Evolutionary conservation across 805 yeast species (phyloP), one percentile per base, ranked within the genome.

Genomic region (Cyberlindnera suaveolens): DNA sequence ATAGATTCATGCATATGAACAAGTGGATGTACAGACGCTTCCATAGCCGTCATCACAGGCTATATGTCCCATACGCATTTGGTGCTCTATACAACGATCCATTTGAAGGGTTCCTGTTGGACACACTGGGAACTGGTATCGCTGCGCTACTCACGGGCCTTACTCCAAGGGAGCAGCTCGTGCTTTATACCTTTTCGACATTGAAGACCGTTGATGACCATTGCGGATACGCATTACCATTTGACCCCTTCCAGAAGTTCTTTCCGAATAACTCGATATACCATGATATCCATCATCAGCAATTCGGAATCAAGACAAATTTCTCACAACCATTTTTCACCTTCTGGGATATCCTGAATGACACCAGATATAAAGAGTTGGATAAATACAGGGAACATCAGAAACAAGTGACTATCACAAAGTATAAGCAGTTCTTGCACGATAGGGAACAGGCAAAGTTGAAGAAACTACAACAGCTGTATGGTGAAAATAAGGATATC

Each of bases 121-220:
- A 93, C 65, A 87, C 98, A 11, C 61, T 82, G 23, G 99, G 99
- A 5, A 86, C 97, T 0, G 98, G 96, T 32, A 51, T 91, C 31
- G 91, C 96, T 2, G 74, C 80, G 46, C 50, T 85, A 32, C 49
- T 77, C 7, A 74, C 85, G 1, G 70, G 74, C 3, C 68, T 93
- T 49, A 67, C 85, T 3, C 85, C 88, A 38, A 78, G 96, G 45
- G 98, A 93, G 65, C 69, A 82, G 40, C 67, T 85, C 18, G 51
- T 84, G 11, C 67, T 93, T 43, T 93, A 72, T 65, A 80, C 91
- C 2, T 87, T 93, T 62, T 86, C 96, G 14, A 93, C 99, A 2
- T 65, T 93, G 76, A 93, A 93, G 65, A 93, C 99, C 1, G 96
- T 93, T 39, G 98, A 93, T 62, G 99, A 93, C 63, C 99, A 93